Percentiles rank a stretch among this genome's conserved stretches.
Conservation (phyloP, 1,139 yeast species). For the Candida tunisiensis region DNA sequence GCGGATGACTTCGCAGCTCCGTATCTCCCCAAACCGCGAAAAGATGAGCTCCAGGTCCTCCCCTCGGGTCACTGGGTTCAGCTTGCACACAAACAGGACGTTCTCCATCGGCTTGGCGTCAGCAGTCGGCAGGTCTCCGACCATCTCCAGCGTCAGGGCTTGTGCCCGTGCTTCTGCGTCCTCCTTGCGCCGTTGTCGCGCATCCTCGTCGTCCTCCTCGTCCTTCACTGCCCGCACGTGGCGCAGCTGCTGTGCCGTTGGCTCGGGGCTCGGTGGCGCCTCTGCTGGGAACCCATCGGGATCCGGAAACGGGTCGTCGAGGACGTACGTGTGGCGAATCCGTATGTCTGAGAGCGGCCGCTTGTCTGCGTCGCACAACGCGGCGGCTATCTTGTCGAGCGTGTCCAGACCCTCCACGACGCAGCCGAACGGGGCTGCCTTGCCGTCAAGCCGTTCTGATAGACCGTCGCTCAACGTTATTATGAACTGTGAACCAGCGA, state of each 20-base stretch:
- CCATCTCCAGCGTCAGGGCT: slow-evolving; percentile 43
- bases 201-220: slow-evolving; percentile 11
- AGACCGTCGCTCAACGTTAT: slow-evolving; percentile 14
- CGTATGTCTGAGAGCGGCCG: slow-evolving; percentile 34
- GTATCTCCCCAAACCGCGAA: slow-evolving; percentile 39
- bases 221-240: slow-evolving; percentile 22
- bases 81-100: slow-evolving; percentile 43
- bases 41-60: slow-evolving; percentile 39
- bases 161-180: slow-evolving; percentile 29
- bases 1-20: slow-evolving; percentile 31
- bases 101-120: slow-evolving; percentile 43
- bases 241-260: slow-evolving; percentile 21
- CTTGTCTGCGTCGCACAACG: slow-evolving; percentile 22
- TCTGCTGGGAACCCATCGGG: slow-evolving; percentile 13
- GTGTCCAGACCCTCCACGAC: slow-evolving; percentile 34
- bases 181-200: slow-evolving; percentile 8
- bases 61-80: slow-evolving; percentile 41
- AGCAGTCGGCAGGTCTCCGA: slow-evolving; percentile 50
- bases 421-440: slow-evolving; percentile 27
- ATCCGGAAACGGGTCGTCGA: slow-evolving; percentile 40
- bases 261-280: slow-evolving; percentile 19
- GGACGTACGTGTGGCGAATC: slow-evolving; percentile 30
- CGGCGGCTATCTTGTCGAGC: slow-evolving; percentile 26
- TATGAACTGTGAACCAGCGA: slow-evolving; percentile 16
- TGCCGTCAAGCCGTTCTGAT: slow-evolving; percentile 7